Evolutionary conservation across 768 basidiomycete species (phyloP), one percentile per base, ranked within the genome.

Genomic region (Paxillus ammoniavirescens): DNA sequence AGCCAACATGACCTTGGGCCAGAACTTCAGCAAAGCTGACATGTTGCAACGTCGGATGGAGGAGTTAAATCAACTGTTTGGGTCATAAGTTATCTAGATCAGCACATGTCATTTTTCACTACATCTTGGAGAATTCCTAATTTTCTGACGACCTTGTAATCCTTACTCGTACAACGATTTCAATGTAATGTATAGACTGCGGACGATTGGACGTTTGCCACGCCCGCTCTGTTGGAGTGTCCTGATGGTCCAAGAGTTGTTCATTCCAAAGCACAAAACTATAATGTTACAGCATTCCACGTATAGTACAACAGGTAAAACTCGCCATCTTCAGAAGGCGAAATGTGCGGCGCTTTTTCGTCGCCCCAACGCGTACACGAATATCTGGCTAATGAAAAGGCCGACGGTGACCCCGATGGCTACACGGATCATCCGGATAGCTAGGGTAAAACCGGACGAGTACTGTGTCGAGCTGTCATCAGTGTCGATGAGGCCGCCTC

Each of bases 1-100:
- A 53, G 96, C 96, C 41, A 93, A 97, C 62, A 86, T 97, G 83
- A 95, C 96, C 4, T 79, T 97, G 42, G 92, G 90, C 38, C 84
- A 91, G 59, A 87, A 82, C 64, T 81, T 91, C 70, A 93, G 83
- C 74, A 95, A 96, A 68, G 82, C 87, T 38, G 95, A 98, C 65
- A 74, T 98, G 60, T 73, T 91, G 69, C 84, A 88, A 55, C 86
- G 92, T 55, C 86, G 95, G 55, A 77, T 93, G 81, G 91, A 95
- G 61, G 94, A 97, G 64, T 79, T 96, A 54, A 79, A 81, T 52
- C 82, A 89, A 67, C 73, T 93, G 51, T 92, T 93, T 65, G 79
- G 81, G 56, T 74, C 62, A 23, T 72, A 67, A 70, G n/a, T 68
- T 67, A 61, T 55, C 52, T 60, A 41, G 59, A 61, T 52, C 48